Base-by-base conservation (phyloP, 2,329 filamentous ascomycete genomes). In the Ophiostoma ulmi region DNA sequence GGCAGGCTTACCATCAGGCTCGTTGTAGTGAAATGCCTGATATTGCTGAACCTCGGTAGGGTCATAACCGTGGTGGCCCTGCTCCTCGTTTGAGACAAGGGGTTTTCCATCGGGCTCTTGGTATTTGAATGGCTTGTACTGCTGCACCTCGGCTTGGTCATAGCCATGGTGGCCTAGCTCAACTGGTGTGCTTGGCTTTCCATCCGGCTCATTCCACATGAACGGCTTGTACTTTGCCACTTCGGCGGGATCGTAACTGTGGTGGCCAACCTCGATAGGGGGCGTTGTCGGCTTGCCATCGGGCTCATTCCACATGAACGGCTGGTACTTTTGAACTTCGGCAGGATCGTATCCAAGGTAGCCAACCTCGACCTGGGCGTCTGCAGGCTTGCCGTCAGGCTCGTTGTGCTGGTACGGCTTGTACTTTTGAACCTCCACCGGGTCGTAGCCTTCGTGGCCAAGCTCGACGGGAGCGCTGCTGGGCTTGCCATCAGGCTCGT, bases 371-470 rank as follows among this genome's bases (percentile, higher is more conserved):
- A 52, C 65, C 1, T 41, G 31, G 6, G 58, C 7, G 35, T 75
- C 72, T 41, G 75, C 66, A 7, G 76, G 73, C 63, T 76, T 76
- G 22, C 76, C 77, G 17, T 77, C 72, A 0, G 76, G 77, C 65
- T 78, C 76, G 35, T 82, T 81, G 75, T 77, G 80, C 2, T 70
- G 72, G 31, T 79, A 76, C 3, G 80, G 78, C 0, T 77, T 76
- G 72, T 78, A 75, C 26, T 68, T 69, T 17, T 71, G 61, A 26
- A 75, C 58, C 44, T 75, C 55, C 63, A 65, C 52, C 31, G 69
- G 41, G 64, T 72, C 64, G 74, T 75, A 70, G 58, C 70, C 70
- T 36, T 66, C 52, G 6, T 71, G 67, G 44, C 64, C 70, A 48
- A 71, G 67, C 44, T 71, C 70, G n/a, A 58, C 48, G 0, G 52